Conservation (phyloP, 2,329 filamentous ascomycete species). For the Onygena corvina region DNA sequence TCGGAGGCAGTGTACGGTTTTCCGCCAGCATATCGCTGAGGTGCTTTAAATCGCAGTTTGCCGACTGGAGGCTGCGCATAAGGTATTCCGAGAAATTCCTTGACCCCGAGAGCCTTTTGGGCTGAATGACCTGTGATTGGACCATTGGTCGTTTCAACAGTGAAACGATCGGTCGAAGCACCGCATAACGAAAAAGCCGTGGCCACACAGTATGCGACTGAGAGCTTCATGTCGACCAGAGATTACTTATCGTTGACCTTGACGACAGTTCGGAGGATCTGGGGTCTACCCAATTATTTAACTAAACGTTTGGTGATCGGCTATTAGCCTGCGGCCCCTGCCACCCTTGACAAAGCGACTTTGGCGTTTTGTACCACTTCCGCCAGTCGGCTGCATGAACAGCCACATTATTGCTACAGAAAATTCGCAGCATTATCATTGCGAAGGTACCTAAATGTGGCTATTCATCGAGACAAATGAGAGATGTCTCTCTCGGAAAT, state of each 20-base stretch:
- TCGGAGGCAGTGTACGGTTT: constrained; percentile 12
- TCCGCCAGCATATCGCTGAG: constrained; percentile 22
- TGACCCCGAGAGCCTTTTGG: constrained; percentile 3
- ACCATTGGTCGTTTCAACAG: constrained; percentile 6
- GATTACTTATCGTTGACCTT: background rate
- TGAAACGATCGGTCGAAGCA: background rate
- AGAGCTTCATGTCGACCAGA: constrained; percentile 5
- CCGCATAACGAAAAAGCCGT: constrained; percentile 12
- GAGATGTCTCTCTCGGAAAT: too few relatives aligned
- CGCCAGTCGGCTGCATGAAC: too few relatives aligned
- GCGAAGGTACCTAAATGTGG: too few relatives aligned
- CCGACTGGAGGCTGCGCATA: constrained; percentile 14
- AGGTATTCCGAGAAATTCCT: constrained; percentile 18
- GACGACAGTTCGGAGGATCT: background rate
- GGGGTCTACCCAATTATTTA: too few relatives aligned
- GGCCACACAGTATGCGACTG: background rate
- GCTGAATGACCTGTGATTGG: constrained; percentile 6
- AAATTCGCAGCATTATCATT: too few relatives aligned
- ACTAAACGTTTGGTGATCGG: too few relatives aligned
- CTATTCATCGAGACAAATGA: too few relatives aligned
- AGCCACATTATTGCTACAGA: too few relatives aligned
- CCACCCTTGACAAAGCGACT: too few relatives aligned
- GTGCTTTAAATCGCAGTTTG: constrained; percentile 12
- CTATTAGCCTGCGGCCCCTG: too few relatives aligned
- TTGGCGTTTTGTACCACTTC: too few relatives aligned